Evolutionary conservation across 129 eudicot species (phyloP), one percentile per base, ranked within the genome.

Genomic region (Arctium minus): DNA sequence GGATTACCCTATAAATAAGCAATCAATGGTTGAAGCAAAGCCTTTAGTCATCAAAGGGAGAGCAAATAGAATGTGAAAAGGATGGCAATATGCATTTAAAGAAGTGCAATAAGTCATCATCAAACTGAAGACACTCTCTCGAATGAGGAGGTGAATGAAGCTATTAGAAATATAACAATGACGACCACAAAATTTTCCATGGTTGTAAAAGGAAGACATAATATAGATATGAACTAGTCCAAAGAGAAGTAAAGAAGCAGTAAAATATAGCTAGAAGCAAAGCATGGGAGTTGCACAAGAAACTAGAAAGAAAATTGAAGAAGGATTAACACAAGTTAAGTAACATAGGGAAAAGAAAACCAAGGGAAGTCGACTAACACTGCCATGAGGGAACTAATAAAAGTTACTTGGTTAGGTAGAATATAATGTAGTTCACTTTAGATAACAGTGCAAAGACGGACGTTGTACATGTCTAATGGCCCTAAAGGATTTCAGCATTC

Each of bases 111-210:
- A 6, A 76, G 35, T 11, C 17, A 27, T 31, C 40, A 76, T 35
- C 40, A 50, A 76, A 15, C 69, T 30, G 4, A 53, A 76, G 69
- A 50, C 69, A 76, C 37, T 31, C 35, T 18, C 2, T 50, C 6
- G 32, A 12, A 76, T 30, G 79, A 11, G 79, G 70, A 76, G 70
- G 79, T 76, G 69, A 50, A 53, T 46, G 69, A 44, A 31, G 70
- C 42, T 48, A 48, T 31, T 4, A 75, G 22, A 48, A 31, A 75
- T 22, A 8, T 22, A 27, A 29, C 68, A 67, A 22, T 35, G 6
- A 46, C 4, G 80, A 35, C 8, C 18, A 76, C 70, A 31, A 76
- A 53, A 39, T 53, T 10, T 67, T 67, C 71, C 71, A 67, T 67
- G 33, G 71, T 67, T 67, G 71, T 67, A 67, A 0, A 67, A 8